These are phyloP conservation scores for Tricholoma saponaceum DNA, from an alignment of 768 basidiomycete species.

Conservation along the genomic window DNA sequence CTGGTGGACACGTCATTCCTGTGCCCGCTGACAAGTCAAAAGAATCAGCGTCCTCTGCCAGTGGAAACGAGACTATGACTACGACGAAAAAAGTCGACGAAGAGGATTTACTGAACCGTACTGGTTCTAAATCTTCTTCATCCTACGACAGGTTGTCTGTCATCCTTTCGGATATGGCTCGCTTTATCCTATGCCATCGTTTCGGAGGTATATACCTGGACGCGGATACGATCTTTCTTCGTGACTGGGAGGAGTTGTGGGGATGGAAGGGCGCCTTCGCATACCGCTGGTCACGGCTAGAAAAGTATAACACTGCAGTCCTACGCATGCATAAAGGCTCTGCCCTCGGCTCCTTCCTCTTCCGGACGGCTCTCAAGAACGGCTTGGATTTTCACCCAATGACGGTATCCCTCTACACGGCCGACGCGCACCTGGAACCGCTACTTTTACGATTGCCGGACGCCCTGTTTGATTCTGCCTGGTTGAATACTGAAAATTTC, in stretches of 20 bases:
- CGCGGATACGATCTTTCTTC: conserved; percentile 86
- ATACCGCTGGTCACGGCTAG: conserved; percentile 89
- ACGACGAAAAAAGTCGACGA: conserved; percentile 42
- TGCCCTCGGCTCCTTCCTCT: conserved; percentile 85
- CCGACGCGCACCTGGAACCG: conserved; percentile 75
- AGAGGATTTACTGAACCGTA: conserved; percentile 62
- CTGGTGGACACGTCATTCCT: conserved; percentile 73
- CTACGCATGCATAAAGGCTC: conserved; percentile 85
- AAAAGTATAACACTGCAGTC: conserved; percentile 93
- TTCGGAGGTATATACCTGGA: conserved; percentile 95
- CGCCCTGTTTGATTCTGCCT: conserved; percentile 90
- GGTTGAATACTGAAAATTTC: conserved; percentile 88
- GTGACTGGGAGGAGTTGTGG: conserved; percentile 98
- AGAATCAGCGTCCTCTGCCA: conserved; percentile 25
- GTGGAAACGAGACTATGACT: conserved; percentile 50
- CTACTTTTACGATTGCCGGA: conserved; percentile 82
- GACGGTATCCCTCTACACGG: conserved; percentile 82
- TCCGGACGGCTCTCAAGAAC: conserved; percentile 89
- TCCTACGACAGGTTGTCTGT: conserved; percentile 91
- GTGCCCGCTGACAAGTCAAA: conserved; percentile 38
- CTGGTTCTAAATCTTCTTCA: conserved; percentile 82
- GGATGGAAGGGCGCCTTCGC: conserved; percentile 94
- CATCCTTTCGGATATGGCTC: conserved; percentile 92
- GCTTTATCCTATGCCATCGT: conserved; percentile 91
- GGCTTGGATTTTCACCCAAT: conserved; percentile 94